Evolutionary conservation across 1,284 basidiomycete genomes (phyloP).

Genomic region (Flammula alnicola): DNA sequence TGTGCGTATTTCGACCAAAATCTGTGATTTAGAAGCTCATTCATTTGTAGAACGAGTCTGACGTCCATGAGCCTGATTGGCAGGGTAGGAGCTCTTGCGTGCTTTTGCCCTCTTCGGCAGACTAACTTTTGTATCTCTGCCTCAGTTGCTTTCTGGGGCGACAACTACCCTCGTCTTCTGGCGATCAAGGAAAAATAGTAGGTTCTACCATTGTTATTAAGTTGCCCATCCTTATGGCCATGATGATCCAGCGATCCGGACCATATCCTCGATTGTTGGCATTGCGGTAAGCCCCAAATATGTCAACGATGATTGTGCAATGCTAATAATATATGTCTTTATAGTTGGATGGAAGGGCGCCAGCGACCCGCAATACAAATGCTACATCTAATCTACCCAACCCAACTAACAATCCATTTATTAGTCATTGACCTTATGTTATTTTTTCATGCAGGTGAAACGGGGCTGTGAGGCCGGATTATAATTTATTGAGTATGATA

Average conservation of each 20-base stretch:
- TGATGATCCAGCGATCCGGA: constrained; percentile 51
- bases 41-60: constrained; percentile 54
- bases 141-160: constrained; percentile 57
- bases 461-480: neutral
- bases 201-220: constrained; percentile 22
- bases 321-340: neutral
- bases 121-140: constrained; percentile 1
- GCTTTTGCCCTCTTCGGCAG: neutral
- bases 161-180: constrained; percentile 50
- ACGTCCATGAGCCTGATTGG: constrained; percentile 59
- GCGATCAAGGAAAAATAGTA: constrained; percentile 61
- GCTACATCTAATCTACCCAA: constrained; percentile 23
- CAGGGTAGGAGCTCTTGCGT: constrained; percentile 36
- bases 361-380: constrained; percentile 15
- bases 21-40: neutral
- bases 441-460: neutral
- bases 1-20: constrained; percentile 37
- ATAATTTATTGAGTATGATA: too few relatives aligned
- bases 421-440: neutral
- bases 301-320: neutral
- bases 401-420: too few relatives aligned
- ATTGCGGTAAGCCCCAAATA: constrained; percentile 52
- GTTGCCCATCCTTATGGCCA: neutral
- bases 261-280: constrained; percentile 61
- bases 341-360: constrained; percentile 38